Conservation (phyloP, 805 yeast genomes). For the Yarrowia deformans region DNA sequence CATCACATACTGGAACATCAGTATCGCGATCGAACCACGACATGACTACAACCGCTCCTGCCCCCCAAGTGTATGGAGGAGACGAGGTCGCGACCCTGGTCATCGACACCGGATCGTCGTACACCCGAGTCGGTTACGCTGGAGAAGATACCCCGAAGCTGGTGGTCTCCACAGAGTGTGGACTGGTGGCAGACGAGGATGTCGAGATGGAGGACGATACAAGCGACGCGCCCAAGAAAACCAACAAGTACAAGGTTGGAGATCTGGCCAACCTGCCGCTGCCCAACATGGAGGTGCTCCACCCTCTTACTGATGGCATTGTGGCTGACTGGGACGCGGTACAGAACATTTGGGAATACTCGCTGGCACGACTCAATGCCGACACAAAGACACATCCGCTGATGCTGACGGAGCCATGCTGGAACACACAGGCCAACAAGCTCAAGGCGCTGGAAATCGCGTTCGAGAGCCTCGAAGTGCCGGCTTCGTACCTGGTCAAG, state of each 20-base stretch:
- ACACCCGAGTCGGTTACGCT: conserved; percentile 86
- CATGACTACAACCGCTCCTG: conserved; percentile 42
- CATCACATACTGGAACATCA: background rate
- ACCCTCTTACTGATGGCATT: conserved; percentile 45
- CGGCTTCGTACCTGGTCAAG: conserved; percentile 82
- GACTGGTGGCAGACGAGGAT: conserved; percentile 40
- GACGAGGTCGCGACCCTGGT: conserved; percentile 92
- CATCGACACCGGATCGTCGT: conserved; percentile 85
- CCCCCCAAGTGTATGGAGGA: conserved; percentile 42
- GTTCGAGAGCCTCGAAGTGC: conserved; percentile 71
- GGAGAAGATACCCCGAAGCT: conserved; percentile 88
- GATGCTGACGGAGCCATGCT: conserved; percentile 83
- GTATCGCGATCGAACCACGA: too few relatives aligned
- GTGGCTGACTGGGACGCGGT: conserved; percentile 84
- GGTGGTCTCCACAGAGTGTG: conserved; percentile 60
- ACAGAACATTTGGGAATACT: conserved; percentile 70
- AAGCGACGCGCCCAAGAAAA: conserved; percentile 23
- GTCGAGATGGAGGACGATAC: conserved; percentile 34
- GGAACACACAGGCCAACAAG: conserved; percentile 76
- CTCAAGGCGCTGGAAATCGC: conserved; percentile 72
- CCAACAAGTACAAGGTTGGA: conserved; percentile 42
- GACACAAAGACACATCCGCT: conserved; percentile 74
- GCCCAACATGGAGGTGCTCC: conserved; percentile 42
- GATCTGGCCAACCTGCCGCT: conserved; percentile 42
- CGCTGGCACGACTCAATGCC: conserved; percentile 61